These are phyloP conservation scores for Botryotinia narcissicola DNA, from an alignment of 2,329 filamentous ascomycete species.

Conservation along the genomic window DNA sequence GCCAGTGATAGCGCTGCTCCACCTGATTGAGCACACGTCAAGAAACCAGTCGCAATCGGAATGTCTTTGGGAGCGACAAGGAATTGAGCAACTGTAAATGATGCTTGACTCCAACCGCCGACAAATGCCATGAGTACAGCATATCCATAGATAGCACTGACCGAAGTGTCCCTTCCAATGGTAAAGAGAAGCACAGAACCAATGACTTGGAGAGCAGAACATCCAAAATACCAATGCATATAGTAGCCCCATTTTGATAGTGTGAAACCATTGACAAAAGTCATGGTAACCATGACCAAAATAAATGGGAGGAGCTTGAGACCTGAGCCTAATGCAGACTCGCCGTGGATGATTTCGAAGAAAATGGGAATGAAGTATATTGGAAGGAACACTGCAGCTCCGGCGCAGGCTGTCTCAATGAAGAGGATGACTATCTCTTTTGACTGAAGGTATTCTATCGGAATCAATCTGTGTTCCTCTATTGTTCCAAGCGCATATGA, in stretches of 20 bases:
- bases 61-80: neutral
- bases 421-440: constrained; percentile 40
- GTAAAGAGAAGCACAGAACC: neutral
- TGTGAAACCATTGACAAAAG: constrained; percentile 38
- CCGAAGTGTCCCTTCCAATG: neutral
- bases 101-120: neutral
- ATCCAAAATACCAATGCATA: constrained; percentile 41
- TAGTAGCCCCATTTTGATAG: constrained; percentile 41
- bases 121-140: neutral
- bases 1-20: neutral
- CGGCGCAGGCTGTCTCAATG: constrained; percentile 37
- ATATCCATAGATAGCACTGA: neutral
- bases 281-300: constrained; percentile 39
- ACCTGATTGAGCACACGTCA: neutral
- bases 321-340: constrained; percentile 46
- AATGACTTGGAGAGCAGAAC: neutral
- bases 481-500: constrained; percentile 34
- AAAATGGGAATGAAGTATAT: constrained; percentile 47
- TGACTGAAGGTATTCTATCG: constrained; percentile 39
- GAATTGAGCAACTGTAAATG: neutral
- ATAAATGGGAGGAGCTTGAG: constrained; percentile 42
- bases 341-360: constrained; percentile 50
- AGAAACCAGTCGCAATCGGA: neutral
- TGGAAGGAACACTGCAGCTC: constrained; percentile 42
- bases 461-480: constrained; percentile 31